Conservation (phyloP, 768 basidiomycete species). For the Megacollybia marginata region DNA sequence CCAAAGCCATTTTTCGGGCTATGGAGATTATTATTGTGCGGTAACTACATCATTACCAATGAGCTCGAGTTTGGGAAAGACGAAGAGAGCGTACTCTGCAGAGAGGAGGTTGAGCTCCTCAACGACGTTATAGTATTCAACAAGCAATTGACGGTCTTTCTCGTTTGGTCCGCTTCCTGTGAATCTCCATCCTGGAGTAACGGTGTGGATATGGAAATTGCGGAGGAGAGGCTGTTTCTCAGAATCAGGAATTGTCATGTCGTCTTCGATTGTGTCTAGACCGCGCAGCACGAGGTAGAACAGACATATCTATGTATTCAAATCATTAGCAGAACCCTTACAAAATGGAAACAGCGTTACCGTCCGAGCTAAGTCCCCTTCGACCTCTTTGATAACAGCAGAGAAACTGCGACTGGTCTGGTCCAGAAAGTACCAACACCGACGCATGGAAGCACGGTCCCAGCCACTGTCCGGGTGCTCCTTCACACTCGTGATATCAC, state of each 20-base stretch:
- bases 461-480: constrained; percentile 72
- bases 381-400: constrained; percentile 91
- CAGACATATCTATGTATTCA: constrained; percentile 63
- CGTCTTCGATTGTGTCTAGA: constrained; percentile 95
- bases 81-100: constrained; percentile 48
- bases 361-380: constrained; percentile 88
- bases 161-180: constrained; percentile 77
- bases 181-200: constrained; percentile 84
- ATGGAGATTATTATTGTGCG: constrained; percentile 79
- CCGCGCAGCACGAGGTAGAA: constrained; percentile 94
- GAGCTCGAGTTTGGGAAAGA: background rate
- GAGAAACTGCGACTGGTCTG: constrained; percentile 84
- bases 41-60: constrained; percentile 37
- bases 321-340: no score
- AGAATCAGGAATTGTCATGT: constrained; percentile 88
- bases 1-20: constrained; percentile 78
- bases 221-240: constrained; percentile 83
- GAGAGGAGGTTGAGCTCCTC: constrained; percentile 70
- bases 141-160: constrained; percentile 78
- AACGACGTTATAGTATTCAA: constrained; percentile 76
- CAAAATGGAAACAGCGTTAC: constrained; percentile 54
- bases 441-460: constrained; percentile 76
- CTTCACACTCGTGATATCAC: constrained; percentile 79
- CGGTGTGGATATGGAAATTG: constrained; percentile 71
- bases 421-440: constrained; percentile 89